Conservation (phyloP, 345 rosid genomes). For the Toxicodendron radicans region DNA sequence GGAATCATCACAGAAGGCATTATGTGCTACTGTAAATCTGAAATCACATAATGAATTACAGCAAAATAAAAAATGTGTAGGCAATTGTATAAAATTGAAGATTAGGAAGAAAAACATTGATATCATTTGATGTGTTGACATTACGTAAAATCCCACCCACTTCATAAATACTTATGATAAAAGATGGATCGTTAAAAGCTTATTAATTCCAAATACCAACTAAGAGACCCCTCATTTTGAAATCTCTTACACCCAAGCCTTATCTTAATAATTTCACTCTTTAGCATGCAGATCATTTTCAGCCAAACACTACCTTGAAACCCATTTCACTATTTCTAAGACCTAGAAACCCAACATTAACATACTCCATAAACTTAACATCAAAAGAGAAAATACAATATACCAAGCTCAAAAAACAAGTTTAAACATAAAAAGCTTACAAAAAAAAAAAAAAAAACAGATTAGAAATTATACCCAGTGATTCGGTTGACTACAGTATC, state of each 20-base stretch:
- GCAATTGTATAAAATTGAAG: not conserved
- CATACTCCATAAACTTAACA: not conserved
- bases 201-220: not conserved
- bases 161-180: too few relatives aligned
- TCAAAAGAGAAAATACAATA: not conserved
- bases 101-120: not conserved
- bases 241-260: not conserved
- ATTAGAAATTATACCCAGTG: slow-evolving; percentile 59
- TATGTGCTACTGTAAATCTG: not conserved
- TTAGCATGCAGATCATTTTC: not conserved
- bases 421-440: not conserved
- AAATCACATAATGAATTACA: not conserved
- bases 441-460: too few relatives aligned
- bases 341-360: not conserved
- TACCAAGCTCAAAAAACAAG: not conserved
- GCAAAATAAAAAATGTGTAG: not conserved
- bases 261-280: not conserved
- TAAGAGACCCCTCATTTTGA: not conserved
- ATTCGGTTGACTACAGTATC: slow-evolving; percentile 70
- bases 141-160: not conserved
- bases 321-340: not conserved
- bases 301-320: not conserved
- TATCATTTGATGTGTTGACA: too few relatives aligned
- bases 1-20: not conserved
- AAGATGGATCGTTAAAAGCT: not conserved